These are phyloP conservation scores for Boletus speciosus DNA, from an alignment of 768 basidiomycete genomes.

Conservation along the genomic window DNA sequence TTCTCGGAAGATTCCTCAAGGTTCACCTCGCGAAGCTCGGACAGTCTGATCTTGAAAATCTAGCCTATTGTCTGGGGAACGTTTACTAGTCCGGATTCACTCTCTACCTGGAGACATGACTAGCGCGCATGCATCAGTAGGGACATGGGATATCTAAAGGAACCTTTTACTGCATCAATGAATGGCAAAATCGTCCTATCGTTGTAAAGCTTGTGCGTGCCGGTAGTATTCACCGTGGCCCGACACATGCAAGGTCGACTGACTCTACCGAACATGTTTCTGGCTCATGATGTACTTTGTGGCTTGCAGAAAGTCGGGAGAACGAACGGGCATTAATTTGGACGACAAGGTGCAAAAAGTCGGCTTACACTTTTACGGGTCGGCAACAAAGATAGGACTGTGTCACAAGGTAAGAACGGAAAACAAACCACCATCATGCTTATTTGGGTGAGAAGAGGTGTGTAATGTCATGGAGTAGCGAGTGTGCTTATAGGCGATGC, in stretches of 20 bases:
- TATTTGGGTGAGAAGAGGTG: background rate
- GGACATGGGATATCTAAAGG: background rate
- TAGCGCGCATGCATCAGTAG: too few species aligned
- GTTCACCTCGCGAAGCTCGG: background rate
- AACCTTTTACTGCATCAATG: background rate
- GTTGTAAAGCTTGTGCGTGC: background rate
- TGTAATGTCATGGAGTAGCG: background rate
- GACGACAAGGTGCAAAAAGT: background rate
- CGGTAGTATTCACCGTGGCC: background rate
- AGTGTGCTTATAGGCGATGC: constrained; percentile 14
- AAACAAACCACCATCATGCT: background rate
- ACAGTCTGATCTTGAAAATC: background rate
- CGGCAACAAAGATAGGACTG: background rate
- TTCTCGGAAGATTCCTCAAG: background rate
- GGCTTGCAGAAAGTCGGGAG: too few species aligned
- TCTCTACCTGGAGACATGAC: background rate
- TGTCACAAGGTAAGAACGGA: background rate
- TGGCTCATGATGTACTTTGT: too few species aligned
- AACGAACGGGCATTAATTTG: too few species aligned
- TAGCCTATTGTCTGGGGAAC: background rate
- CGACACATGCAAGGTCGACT: background rate
- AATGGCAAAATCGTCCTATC: background rate
- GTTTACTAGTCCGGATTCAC: background rate
- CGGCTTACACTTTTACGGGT: background rate
- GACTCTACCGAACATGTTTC: background rate